These are phyloP conservation scores for Chrysanthemum makinoi DNA, from an alignment of 129 eudicot species.

Conservation along the genomic window DNA sequence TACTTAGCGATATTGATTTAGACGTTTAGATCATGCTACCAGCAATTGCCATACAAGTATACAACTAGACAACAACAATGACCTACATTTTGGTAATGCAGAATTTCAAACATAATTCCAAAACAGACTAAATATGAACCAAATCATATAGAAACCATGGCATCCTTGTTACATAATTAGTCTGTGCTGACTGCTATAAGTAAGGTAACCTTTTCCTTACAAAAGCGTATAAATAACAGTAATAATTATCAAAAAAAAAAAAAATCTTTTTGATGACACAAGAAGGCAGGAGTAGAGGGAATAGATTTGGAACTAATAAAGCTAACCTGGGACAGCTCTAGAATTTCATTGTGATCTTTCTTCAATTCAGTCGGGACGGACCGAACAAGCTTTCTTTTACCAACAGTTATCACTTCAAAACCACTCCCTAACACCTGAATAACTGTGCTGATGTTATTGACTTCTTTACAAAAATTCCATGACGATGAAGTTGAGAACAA, in stretches of 20 bases:
- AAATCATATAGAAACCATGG: too few relatives aligned
- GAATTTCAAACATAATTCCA: too few relatives aligned
- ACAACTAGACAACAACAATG: too few relatives aligned
- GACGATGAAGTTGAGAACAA: neutral
- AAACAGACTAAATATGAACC: too few relatives aligned
- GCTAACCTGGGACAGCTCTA: constrained; percentile 89
- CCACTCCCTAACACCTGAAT: constrained; percentile 78
- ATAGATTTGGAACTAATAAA: constrained; percentile 1
- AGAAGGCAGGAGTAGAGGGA: neutral
- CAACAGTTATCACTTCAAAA: constrained; percentile 91
- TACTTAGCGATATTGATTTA: too few relatives aligned
- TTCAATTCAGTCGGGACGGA: constrained; percentile 97
- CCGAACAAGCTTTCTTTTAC: constrained; percentile 88
- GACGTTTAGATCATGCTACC: too few relatives aligned
- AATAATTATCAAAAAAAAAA: neutral
- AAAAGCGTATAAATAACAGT: neutral
- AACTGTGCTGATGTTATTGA: constrained; percentile 1
- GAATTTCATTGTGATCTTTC: constrained; percentile 94
- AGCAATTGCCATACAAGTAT: too few relatives aligned
- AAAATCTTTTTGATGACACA: neutral
- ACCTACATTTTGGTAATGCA: too few relatives aligned
- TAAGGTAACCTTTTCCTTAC: neutral
- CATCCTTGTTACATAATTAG: too few relatives aligned
- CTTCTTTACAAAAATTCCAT: neutral
- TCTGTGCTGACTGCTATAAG: too few relatives aligned